phyloP scores from a whole-genome alignment of 2,329 filamentous ascomycete genomes.

The Metarhizium robertsii region DNA sequence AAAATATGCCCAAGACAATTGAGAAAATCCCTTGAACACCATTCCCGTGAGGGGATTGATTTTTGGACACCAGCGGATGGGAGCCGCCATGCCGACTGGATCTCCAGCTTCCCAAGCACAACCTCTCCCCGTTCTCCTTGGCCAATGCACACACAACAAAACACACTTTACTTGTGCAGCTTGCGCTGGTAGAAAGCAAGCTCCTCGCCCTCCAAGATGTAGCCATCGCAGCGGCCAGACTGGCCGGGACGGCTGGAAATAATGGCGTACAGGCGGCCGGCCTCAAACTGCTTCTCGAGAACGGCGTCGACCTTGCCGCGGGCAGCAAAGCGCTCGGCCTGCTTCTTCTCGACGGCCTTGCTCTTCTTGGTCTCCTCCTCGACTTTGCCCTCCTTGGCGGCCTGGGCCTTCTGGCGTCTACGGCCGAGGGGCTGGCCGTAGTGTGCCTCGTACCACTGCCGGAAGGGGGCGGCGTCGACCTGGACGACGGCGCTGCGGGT shows the following conservation, averaged over 20 bases:
- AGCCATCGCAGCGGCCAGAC: conserved; percentile 93
- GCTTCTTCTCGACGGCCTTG: conserved; percentile 94
- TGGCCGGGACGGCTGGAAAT: conserved; percentile 90
- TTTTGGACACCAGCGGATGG: not conserved
- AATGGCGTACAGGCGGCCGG: conserved; percentile 92
- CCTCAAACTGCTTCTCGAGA: conserved; percentile 98
- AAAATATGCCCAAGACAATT: conserved; percentile 2
- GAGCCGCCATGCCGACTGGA: too few relatives aligned
- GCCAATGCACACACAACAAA: not conserved
- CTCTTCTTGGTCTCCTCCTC: conserved; percentile 79
- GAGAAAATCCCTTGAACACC: conserved; percentile 1
- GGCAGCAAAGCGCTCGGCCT: conserved; percentile 73
- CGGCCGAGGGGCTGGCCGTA: conserved; percentile 88
- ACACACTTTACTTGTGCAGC: conserved; percentile 80
- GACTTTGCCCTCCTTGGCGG: conserved; percentile 48
- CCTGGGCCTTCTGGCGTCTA: conserved; percentile 76
- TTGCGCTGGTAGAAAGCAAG: conserved; percentile 99
- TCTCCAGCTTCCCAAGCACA: not conserved
- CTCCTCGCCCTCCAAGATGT: conserved; percentile 98
- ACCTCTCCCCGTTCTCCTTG: conserved; percentile 7
- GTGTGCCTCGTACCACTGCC: conserved; percentile 99
- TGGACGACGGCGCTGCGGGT: conserved; percentile 98
- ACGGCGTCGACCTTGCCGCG: conserved; percentile 86
- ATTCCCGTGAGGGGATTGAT: not conserved
- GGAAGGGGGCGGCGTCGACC: conserved; percentile 96